phyloP scores from a whole-genome alignment of 306 rosid species.

The Medicago ruthenica region DNA sequence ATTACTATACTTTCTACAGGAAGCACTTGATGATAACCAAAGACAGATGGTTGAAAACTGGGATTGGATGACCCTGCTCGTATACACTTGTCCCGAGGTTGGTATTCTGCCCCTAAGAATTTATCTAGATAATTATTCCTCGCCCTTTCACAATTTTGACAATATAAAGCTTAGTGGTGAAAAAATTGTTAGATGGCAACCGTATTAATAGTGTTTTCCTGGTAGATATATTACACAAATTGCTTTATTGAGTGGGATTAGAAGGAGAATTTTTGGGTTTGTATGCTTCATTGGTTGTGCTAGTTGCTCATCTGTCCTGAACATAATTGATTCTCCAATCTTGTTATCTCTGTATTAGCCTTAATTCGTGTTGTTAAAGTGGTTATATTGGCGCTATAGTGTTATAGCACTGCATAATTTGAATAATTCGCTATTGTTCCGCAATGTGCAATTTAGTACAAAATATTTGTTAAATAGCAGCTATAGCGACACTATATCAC shows the following conservation, averaged over 20 bases:
- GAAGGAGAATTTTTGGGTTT: not conserved
- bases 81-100: conserved; percentile 83
- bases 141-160: conserved; percentile 13
- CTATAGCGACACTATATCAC: too few relatives aligned
- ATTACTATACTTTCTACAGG: conserved; percentile 73
- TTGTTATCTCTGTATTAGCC: conserved; percentile 1
- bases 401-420: too few relatives aligned
- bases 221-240: not conserved
- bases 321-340: conserved; percentile 15
- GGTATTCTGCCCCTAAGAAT: conserved; percentile 36
- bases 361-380: conserved; percentile 2
- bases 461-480: too few relatives aligned
- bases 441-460: too few relatives aligned
- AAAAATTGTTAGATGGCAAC: conserved; percentile 7
- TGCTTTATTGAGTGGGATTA: conserved; percentile 22
- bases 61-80: conserved; percentile 87
- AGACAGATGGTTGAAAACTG: conserved; percentile 64
- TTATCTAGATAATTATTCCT: not conserved
- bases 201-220: not conserved
- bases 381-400: too few relatives aligned
- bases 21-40: conserved; percentile 63
- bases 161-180: not conserved
- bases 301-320: not conserved
- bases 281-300: not conserved
- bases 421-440: too few relatives aligned